Base-by-base conservation (phyloP, 208 protist species). In the Naegleria fowleri region DNA sequence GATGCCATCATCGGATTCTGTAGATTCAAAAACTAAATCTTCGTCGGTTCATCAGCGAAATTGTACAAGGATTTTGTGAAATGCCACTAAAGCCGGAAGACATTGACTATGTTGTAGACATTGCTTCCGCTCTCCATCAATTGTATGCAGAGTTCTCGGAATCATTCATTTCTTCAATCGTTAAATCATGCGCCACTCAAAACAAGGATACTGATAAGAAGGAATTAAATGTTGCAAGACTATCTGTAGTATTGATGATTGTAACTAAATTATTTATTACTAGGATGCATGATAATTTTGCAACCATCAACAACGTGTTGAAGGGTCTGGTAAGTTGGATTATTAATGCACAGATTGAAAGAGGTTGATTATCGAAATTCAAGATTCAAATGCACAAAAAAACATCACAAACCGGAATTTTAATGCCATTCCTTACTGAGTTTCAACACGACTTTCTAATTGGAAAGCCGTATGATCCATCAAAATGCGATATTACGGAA, bases 1-100 rank as follows among this genome's bases (percentile, higher is more conserved):
- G n/a, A n/a, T n/a, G n/a, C n/a, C n/a, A n/a, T n/a, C n/a, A n/a
- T n/a, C n/a, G n/a, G n/a, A n/a, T 41, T 40, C 9, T 25, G 4
- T 25, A 86, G 83, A 86, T 86, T 39, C 83, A 86, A 86, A 86
- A 86, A 86, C 7, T 86, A 25, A 88, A 88, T 58, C n/a, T 88
- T 15, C 9, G 41, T 39, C 19, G 85, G n/a, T 88, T 43, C 55
- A 58, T 88, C 6, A 39, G 33, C 38, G 85, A 88, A 58, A 58
- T 88, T 48, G 39, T 88, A n/a, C 43, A 51, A 51, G 41, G n/a
- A n/a, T 58, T 88, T 36, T 33, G 3, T 13, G 25, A 29, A 58
- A 58, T 88, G n/a, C 85, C 85, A 38, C 29, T 86, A 48, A 40
- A 86, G 25, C 13, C 16, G 4, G 33, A 40, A 38, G 83, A 86